Base-by-base conservation (phyloP, 2,329 filamentous ascomycete genomes). In the Lomentospora prolificans region DNA sequence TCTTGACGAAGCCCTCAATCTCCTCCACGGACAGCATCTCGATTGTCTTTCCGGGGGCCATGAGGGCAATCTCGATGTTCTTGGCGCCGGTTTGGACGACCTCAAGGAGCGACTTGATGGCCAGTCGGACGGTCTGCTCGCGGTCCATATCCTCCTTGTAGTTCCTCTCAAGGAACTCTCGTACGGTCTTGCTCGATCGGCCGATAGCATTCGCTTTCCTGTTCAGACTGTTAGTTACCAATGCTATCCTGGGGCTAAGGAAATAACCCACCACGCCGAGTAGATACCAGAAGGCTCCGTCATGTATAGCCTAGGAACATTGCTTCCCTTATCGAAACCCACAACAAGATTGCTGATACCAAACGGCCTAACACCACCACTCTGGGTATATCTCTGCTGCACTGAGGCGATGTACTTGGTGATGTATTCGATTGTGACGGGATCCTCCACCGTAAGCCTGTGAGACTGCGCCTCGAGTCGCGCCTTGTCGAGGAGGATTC, bases 131-230 rank as follows among this genome's bases (percentile, higher is more conserved):
- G 44, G 95, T 97, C 65, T 90, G 86, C 75, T 96, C 90, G 61
- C 91, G 85, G 70, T 96, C 89, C 91, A 99, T 96, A 60, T 89
- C 89, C 66, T 95, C 90, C 79, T 96, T 95, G 81, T 99, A 95
- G 76, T 99, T 96, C 69, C 95, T 86, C 76, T 99, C 94, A 63
- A 99, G 83, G 74, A 99, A 99, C 70, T 99, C 94, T 66, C 94
- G 89, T 57, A 99, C 94, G 8, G 94, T 99, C 82, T 99, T 99
- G 82, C 90, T 96, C 55, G 92, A 97, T 67, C 94, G 87, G 57
- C 94, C 94, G 67, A 99, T 99, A 57, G 94, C 94, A 69, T 99
- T 99, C 65, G 94, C 95, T 81, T 99, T 97, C 94, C 94, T 97
- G 63, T 60, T 46, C 17, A 17, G 44, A 7, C 24, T 12, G 19